A percentile compares a stretch with the other conserved stretches of the same genome.
Conservation (phyloP, 345 rosid species). For the Gossypium anomalum region DNA sequence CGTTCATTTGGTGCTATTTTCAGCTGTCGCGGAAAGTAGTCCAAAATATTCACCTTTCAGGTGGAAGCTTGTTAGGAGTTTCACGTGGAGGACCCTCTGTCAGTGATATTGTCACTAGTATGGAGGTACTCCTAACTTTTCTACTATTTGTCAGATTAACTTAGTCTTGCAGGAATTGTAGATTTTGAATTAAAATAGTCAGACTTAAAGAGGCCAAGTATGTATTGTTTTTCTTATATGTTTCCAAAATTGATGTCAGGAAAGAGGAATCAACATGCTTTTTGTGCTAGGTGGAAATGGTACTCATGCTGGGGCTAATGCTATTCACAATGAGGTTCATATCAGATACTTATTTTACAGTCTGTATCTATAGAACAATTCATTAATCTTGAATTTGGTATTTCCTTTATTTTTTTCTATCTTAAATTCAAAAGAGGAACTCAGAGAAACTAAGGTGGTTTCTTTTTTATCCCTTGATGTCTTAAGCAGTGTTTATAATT, state of each 20-base stretch:
- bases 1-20: conserved; percentile 22
- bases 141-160: not conserved
- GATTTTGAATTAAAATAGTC: conserved; percentile 7
- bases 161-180: not conserved
- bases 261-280: conserved; percentile 97
- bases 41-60: conserved; percentile 94
- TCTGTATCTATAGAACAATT: not conserved
- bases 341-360: not conserved
- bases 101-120: conserved; percentile 61
- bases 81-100: conserved; percentile 83
- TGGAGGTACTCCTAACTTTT: conserved; percentile 51
- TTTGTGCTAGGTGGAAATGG: conserved; percentile 97
- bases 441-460: not conserved
- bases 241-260: conserved; percentile 41
- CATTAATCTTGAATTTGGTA: not conserved
- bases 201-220: not conserved
- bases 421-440: not conserved
- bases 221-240: conserved; percentile 10
- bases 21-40: conserved; percentile 93
- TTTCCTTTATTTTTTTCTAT: not conserved
- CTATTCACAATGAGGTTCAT: conserved; percentile 89
- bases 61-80: conserved; percentile 98
- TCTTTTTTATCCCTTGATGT: not conserved
- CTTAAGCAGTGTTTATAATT: not conserved
- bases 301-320: conserved; percentile 97